A percentile compares a stretch with the other conserved stretches of the same genome.
Evolutionary conservation across 176 grass and related monocot species (phyloP).

Genomic region (Cenchrus americanus): DNA sequence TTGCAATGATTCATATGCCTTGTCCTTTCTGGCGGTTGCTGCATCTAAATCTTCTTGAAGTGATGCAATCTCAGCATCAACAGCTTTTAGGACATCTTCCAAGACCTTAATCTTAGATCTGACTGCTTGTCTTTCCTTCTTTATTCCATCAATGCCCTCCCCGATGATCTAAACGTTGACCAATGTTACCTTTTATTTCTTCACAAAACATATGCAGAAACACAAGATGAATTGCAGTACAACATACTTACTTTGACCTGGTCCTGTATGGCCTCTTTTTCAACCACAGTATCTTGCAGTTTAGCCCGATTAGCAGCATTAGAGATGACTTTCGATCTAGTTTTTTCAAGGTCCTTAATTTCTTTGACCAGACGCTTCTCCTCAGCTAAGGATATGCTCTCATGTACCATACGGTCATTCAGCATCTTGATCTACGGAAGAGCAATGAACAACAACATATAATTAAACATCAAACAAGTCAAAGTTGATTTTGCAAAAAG

Average conservation of each 20-base stretch:
- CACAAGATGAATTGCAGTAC: slow-evolving; percentile 25
- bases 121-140: slow-evolving; percentile 67
- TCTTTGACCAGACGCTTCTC: slow-evolving; percentile 90
- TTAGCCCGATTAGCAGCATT: slow-evolving; percentile 75
- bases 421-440: slow-evolving; percentile 73
- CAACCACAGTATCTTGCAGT: slow-evolving; percentile 70
- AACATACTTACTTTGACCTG: slow-evolving; percentile 84
- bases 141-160: slow-evolving; percentile 62
- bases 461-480: slow-evolving; percentile 27
- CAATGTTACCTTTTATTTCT: neutral
- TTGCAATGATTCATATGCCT: slow-evolving; percentile 48
- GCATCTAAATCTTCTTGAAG: slow-evolving; percentile 58
- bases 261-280: slow-evolving; percentile 87
- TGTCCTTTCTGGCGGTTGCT: slow-evolving; percentile 65
- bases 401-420: slow-evolving; percentile 81
- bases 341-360: slow-evolving; percentile 90
- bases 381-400: slow-evolving; percentile 84
- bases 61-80: slow-evolving; percentile 45
- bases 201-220: slow-evolving; percentile 24
- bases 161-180: slow-evolving; percentile 51
- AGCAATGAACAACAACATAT: slow-evolving; percentile 38
- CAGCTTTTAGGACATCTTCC: slow-evolving; percentile 57
- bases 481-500: slow-evolving; percentile 9
- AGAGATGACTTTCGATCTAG: slow-evolving; percentile 75
- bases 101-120: slow-evolving; percentile 69